Evolutionary conservation across 2,329 filamentous ascomycete genomes (phyloP).

Genomic region (Nigrospora osmanthi): DNA sequence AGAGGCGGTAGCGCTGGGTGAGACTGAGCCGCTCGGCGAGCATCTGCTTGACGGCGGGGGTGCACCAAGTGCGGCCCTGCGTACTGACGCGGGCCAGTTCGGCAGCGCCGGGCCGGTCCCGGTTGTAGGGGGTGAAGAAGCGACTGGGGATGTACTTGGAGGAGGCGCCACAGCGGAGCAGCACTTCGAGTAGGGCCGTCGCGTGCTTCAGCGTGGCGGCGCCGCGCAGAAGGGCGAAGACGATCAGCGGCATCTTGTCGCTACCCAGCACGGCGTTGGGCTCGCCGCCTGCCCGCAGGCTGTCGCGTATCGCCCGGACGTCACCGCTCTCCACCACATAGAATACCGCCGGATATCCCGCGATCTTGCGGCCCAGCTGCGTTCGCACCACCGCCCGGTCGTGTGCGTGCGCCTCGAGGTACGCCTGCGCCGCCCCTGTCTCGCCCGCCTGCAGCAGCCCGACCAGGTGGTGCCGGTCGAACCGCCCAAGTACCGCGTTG

Average conservation of each 20-base stretch:
- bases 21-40: slow-evolving; percentile 8
- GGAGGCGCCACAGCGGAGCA: slow-evolving; percentile 11
- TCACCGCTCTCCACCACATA: slow-evolving; percentile 11
- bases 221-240: slow-evolving; percentile 10
- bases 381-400: no score
- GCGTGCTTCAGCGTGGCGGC: slow-evolving; percentile 3
- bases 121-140: slow-evolving; percentile 10
- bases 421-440: no score
- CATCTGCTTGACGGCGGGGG: not conserved
- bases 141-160: slow-evolving; percentile 7
- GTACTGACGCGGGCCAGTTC: not conserved
- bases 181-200: slow-evolving; percentile 4
- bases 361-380: not conserved
- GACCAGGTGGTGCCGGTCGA: no score
- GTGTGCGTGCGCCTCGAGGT: no score
- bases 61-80: no score
- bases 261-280: slow-evolving; percentile 7
- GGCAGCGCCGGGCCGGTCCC: slow-evolving; percentile 4
- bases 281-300: slow-evolving; percentile 13
- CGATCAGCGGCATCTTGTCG: slow-evolving; percentile 9
- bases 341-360: slow-evolving; percentile 12
- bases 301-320: slow-evolving; percentile 8
- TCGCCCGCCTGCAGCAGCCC: no score
- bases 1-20: slow-evolving; percentile 14
- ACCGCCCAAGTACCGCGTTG: no score